A percentile compares a stretch with the other conserved stretches of the same genome.
Evolutionary conservation across 2,329 filamentous ascomycete genomes (phyloP).

Genomic region (Pyrenochaeta sp.): DNA sequence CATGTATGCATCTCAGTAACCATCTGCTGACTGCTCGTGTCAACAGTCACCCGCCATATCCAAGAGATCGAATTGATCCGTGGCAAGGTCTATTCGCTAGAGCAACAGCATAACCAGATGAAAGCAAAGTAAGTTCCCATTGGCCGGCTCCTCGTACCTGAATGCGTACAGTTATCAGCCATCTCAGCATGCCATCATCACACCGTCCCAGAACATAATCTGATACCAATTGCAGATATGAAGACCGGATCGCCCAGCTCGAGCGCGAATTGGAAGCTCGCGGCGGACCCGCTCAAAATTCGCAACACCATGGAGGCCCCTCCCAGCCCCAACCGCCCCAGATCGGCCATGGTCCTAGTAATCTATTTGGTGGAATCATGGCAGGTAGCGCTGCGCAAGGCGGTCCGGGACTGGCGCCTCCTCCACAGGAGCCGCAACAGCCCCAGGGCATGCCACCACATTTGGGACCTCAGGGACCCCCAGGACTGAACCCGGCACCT

Average conservation of each 20-base stretch:
- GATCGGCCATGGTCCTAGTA: conserved; percentile 86
- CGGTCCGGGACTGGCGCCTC: conserved; percentile 80
- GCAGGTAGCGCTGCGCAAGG: conserved; percentile 83
- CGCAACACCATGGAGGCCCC: conserved; percentile 80
- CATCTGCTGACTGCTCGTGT: not conserved
- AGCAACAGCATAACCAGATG: conserved; percentile 85
- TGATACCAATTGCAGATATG: conserved; percentile 72
- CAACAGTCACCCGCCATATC: conserved; percentile 83
- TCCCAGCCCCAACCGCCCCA: conserved; percentile 84
- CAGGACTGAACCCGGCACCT: conserved; percentile 65
- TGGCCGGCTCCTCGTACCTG: conserved; percentile 1
- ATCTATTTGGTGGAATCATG: conserved; percentile 96
- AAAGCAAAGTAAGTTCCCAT: conserved; percentile 81
- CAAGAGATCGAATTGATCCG: conserved; percentile 95
- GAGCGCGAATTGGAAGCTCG: conserved; percentile 85
- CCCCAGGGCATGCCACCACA: conserved; percentile 67
- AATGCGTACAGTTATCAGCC: not conserved
- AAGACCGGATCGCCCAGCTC: conserved; percentile 86
- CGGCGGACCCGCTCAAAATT: conserved; percentile 71
- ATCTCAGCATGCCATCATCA: not conserved
- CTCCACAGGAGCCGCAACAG: conserved; percentile 68
- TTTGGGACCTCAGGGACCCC: conserved; percentile 77
- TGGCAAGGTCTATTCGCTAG: conserved; percentile 91
- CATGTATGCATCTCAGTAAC: not conserved
- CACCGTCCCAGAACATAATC: not conserved